Conservation (phyloP, 2,329 filamentous ascomycete genomes). For the Penicillium sp. region DNA sequence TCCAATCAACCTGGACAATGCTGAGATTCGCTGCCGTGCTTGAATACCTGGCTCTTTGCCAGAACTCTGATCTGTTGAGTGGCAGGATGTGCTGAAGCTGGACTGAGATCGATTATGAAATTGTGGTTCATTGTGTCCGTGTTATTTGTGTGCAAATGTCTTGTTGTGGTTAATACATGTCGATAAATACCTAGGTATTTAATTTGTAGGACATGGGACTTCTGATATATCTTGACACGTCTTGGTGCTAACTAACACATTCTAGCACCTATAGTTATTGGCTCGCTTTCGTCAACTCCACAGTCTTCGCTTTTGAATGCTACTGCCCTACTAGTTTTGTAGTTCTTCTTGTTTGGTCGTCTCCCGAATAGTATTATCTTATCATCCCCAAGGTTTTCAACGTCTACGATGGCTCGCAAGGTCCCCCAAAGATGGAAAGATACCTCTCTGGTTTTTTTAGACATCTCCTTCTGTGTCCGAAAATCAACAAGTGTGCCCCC, state of each 20-base stretch:
- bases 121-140: not conserved
- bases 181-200: not conserved
- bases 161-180: not conserved
- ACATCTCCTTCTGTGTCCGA: not conserved
- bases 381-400: constrained; percentile 6
- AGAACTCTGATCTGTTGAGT: too few species aligned
- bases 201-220: not conserved
- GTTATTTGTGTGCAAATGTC: not conserved
- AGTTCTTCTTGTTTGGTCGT: not conserved
- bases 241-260: too few species aligned
- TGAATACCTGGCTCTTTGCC: not conserved
- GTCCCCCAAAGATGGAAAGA: not conserved
- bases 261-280: not conserved
- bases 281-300: too few species aligned
- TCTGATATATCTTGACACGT: not conserved
- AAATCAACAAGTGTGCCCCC: not conserved
- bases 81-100: too few species aligned
- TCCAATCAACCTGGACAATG: constrained; percentile 8
- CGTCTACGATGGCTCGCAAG: not conserved
- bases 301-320: too few species aligned
- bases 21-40: constrained; percentile 4
- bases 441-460: not conserved
- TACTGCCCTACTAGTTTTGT: not conserved
- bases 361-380: not conserved
- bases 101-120: not conserved